These are phyloP conservation scores for Aureoboletus auriporus DNA, from an alignment of 768 basidiomycete genomes.

Conservation along the genomic window DNA sequence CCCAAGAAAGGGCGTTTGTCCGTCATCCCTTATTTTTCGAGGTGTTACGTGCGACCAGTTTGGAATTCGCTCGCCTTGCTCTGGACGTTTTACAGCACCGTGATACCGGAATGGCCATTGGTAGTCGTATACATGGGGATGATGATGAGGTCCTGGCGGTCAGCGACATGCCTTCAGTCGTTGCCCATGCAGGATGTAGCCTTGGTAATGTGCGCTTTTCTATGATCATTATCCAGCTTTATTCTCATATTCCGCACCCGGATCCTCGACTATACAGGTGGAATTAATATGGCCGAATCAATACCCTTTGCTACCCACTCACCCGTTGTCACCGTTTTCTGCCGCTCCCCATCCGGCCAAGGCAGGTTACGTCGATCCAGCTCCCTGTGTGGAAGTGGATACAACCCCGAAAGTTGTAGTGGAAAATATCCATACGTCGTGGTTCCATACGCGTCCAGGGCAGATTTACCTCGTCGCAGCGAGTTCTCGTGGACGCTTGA, in stretches of 20 bases:
- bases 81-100: no score
- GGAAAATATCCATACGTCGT: conserved; percentile 1
- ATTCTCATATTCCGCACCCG: background rate
- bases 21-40: conserved; percentile 48
- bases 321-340: conserved; percentile 18
- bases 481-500: conserved; percentile 30
- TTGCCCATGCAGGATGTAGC: conserved; percentile 15
- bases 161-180: conserved; percentile 1
- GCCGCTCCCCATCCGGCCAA: conserved; percentile 11
- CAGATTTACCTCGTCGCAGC: conserved; percentile 43
- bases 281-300: conserved; percentile 32
- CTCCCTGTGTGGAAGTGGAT: background rate
- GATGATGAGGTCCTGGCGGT: conserved; percentile 1
- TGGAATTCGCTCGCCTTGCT: background rate
- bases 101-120: no score
- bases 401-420: conserved; percentile 9
- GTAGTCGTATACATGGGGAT: background rate
- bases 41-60: conserved; percentile 21
- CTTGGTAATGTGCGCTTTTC: conserved; percentile 25
- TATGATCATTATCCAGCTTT: background rate
- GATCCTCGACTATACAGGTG: conserved; percentile 20
- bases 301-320: conserved; percentile 26
- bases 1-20: conserved; percentile 32
- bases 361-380: conserved; percentile 5
- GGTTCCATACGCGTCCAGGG: conserved; percentile 40